phyloP scores from a whole-genome alignment of 2,329 filamentous ascomycete genomes.

The Malbranchea cinnamomea region DNA sequence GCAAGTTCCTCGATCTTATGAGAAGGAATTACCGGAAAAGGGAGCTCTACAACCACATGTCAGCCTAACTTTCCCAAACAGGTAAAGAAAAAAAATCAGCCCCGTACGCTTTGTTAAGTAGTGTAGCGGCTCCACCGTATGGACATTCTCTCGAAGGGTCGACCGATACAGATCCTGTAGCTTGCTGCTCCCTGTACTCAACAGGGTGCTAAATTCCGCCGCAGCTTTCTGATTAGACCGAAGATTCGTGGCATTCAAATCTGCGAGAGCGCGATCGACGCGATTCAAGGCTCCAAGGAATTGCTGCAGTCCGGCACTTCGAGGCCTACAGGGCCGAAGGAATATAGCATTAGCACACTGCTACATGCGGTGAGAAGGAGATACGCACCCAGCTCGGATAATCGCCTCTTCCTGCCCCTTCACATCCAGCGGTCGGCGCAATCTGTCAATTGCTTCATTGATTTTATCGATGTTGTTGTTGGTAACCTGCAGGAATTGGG shows the following conservation, averaged over 20 bases:
- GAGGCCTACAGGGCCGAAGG: constrained; percentile 46
- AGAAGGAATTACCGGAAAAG: constrained; percentile 66
- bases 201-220: constrained; percentile 58
- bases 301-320: constrained; percentile 63
- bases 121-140: constrained; percentile 73
- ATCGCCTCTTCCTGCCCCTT: constrained; percentile 85
- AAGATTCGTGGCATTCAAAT: constrained; percentile 81
- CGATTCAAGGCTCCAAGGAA: constrained; percentile 86
- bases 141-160: constrained; percentile 62
- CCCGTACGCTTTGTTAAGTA: constrained; percentile 79
- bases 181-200: constrained; percentile 66
- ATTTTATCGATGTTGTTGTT: constrained; percentile 80
- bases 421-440: constrained; percentile 82
- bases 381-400: constrained; percentile 58
- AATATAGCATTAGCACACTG: constrained; percentile 9
- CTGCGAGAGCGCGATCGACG: constrained; percentile 65
- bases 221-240: constrained; percentile 84
- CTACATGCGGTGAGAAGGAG: constrained; percentile 4
- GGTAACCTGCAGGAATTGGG: constrained; percentile 72
- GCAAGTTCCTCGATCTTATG: constrained; percentile 63
- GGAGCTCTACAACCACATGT: constrained; percentile 33
- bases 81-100: no score
- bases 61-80: constrained; percentile 4
- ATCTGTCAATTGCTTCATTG: constrained; percentile 69
- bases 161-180: constrained; percentile 74